These are phyloP conservation scores for Clonostachys byssicola DNA, from an alignment of 2,329 filamentous ascomycete genomes.

Conservation along the genomic window DNA sequence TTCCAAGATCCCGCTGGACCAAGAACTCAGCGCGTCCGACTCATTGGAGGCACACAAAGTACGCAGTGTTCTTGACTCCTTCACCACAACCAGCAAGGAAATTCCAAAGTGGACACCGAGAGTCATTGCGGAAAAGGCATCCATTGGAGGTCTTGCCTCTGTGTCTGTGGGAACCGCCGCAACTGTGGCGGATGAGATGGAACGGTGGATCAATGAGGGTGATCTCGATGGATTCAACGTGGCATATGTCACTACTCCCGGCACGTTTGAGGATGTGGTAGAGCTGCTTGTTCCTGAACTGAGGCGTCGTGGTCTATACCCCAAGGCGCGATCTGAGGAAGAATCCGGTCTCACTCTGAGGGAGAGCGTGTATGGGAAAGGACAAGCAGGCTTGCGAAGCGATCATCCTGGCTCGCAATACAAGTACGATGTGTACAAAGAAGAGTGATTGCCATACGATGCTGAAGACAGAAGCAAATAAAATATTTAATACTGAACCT, in stretches of 20 bases:
- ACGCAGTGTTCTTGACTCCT: conserved; percentile 40
- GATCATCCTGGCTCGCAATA: conserved; percentile 56
- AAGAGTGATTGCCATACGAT: conserved; percentile 27
- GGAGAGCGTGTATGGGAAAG: conserved; percentile 57
- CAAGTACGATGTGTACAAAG: conserved; percentile 56
- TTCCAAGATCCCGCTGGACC: conserved; percentile 50
- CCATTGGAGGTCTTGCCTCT: conserved; percentile 21
- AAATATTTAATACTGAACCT: no score
- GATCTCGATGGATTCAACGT: conserved; percentile 56
- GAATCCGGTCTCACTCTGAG: conserved; percentile 40
- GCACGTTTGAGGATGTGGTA: conserved; percentile 14
- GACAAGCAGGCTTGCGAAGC: conserved; percentile 46
- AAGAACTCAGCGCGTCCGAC: conserved; percentile 50
- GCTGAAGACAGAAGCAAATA: no score
- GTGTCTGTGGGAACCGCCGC: conserved; percentile 21
- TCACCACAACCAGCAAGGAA: conserved; percentile 35
- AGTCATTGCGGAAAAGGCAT: conserved; percentile 22
- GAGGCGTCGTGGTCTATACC: conserved; percentile 13
- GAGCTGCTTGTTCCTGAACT: conserved; percentile 14
- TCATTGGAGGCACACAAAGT: conserved; percentile 48
- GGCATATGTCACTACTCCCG: conserved; percentile 3
- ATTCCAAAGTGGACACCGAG: conserved; percentile 25
- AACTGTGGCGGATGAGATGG: conserved; percentile 23
- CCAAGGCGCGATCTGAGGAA: conserved; percentile 14
- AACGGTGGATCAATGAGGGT: conserved; percentile 38